phyloP scores from a whole-genome alignment of 345 rosid genomes.

The Syzygium jambos region DNA sequence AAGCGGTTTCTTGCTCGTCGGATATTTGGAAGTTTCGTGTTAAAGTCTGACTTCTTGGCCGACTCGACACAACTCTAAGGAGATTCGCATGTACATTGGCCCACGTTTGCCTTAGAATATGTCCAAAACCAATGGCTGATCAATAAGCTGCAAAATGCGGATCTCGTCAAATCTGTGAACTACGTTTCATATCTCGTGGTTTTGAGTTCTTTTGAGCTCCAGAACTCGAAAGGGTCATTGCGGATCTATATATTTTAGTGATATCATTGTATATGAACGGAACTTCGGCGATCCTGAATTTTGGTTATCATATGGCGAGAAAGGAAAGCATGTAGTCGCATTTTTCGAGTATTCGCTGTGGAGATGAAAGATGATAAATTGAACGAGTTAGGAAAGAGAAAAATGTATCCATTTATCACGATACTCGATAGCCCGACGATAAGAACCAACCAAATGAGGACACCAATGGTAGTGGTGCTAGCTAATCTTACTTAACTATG shows the following conservation, averaged over 20 bases:
- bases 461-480: background rate
- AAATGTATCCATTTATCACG: background rate
- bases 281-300: background rate
- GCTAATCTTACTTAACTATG: background rate
- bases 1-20: background rate
- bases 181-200: background rate
- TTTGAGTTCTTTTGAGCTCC: background rate
- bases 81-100: background rate
- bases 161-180: background rate
- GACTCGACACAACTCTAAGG: background rate
- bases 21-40: background rate
- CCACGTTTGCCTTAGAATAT: background rate
- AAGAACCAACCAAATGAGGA: background rate
- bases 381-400: background rate
- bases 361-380: background rate
- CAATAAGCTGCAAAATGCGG: background rate
- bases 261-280: background rate
- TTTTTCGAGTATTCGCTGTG: background rate
- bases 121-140: background rate
- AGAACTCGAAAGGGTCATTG: background rate
- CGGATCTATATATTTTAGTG: accelerated
- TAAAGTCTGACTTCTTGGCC: background rate
- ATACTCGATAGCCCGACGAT: background rate
- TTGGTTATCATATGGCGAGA: background rate
- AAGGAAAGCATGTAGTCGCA: background rate